Conservation (phyloP, 177 flowering plant species). For the Vitis hybrid region DNA sequence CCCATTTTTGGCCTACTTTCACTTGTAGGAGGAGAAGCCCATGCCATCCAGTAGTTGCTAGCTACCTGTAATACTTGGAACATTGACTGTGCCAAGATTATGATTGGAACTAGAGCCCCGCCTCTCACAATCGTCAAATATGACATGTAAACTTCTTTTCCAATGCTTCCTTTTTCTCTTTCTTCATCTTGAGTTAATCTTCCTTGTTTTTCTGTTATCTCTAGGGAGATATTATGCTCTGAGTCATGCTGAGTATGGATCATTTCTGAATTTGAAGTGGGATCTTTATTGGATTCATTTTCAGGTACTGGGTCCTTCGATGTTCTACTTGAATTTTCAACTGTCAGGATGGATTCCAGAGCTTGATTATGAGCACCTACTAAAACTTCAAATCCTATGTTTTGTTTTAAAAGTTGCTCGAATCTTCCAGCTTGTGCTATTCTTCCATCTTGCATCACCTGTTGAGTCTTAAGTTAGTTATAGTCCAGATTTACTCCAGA, state of each 20-base stretch:
- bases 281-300: constrained; percentile 28
- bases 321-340: constrained; percentile 55
- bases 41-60: constrained; percentile 99
- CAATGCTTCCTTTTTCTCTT: constrained; percentile 90
- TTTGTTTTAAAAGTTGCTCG: constrained; percentile 73
- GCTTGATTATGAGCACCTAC: constrained; percentile 95
- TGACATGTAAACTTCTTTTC: constrained; percentile 83
- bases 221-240: constrained; percentile 49
- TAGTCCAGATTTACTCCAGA: background rate
- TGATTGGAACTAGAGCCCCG: constrained; percentile 72
- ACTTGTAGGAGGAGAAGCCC: constrained; percentile 77
- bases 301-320: constrained; percentile 27
- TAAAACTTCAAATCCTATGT: constrained; percentile 82
- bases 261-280: constrained; percentile 28
- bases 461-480: constrained; percentile 21
- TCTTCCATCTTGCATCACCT: constrained; percentile 94
- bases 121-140: constrained; percentile 72
- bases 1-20: constrained; percentile 35
- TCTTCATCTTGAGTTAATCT: constrained; percentile 86
- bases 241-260: constrained; percentile 49
- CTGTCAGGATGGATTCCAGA: constrained; percentile 65
- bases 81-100: constrained; percentile 74
- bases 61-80: constrained; percentile 81
- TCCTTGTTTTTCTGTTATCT: constrained; percentile 61
- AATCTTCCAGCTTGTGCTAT: constrained; percentile 83